Percentiles rank a stretch among this genome's conserved stretches.
These are phyloP conservation scores for Coniochaeta pulveracea DNA, from an alignment of 2,329 filamentous ascomycete genomes.

Conservation along the genomic window DNA sequence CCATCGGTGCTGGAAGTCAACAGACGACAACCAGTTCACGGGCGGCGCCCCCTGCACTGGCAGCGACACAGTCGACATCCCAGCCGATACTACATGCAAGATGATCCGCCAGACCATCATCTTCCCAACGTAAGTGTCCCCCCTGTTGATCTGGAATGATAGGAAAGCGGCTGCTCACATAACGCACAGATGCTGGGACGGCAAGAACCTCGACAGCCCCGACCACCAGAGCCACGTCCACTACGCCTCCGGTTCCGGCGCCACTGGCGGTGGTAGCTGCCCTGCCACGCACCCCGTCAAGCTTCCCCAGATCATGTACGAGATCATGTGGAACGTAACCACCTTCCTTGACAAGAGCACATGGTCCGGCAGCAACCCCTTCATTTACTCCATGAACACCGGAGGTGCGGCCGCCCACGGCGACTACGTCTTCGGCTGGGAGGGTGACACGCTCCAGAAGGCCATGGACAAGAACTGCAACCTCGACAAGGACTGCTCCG, in stretches of 20 bases:
- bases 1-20: slow-evolving; percentile 34
- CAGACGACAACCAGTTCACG: slow-evolving; percentile 32
- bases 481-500: slow-evolving; percentile 31
- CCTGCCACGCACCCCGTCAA: slow-evolving; percentile 32
- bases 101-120: slow-evolving; percentile 42
- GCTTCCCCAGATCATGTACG: slow-evolving; percentile 36
- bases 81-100: slow-evolving; percentile 31
- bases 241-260: slow-evolving; percentile 30
- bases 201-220: slow-evolving; percentile 29
- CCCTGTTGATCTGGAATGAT: neutral
- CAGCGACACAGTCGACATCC: slow-evolving; percentile 37
- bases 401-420: slow-evolving; percentile 36
- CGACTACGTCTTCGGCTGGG: slow-evolving; percentile 41
- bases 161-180: neutral
- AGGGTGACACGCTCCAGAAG: slow-evolving; percentile 34
- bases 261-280: slow-evolving; percentile 33
- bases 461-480: slow-evolving; percentile 35
- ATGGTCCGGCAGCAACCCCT: slow-evolving; percentile 30
- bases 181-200: slow-evolving; percentile 32
- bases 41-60: slow-evolving; percentile 38
- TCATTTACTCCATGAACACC: slow-evolving; percentile 31
- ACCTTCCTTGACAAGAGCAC: slow-evolving; percentile 27
- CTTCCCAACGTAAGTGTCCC: slow-evolving; percentile 24
- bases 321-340: slow-evolving; percentile 33
- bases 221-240: slow-evolving; percentile 28